phyloP scores from a whole-genome alignment of 2,329 filamentous ascomycete genomes.

The Sporothrix phasma region DNA sequence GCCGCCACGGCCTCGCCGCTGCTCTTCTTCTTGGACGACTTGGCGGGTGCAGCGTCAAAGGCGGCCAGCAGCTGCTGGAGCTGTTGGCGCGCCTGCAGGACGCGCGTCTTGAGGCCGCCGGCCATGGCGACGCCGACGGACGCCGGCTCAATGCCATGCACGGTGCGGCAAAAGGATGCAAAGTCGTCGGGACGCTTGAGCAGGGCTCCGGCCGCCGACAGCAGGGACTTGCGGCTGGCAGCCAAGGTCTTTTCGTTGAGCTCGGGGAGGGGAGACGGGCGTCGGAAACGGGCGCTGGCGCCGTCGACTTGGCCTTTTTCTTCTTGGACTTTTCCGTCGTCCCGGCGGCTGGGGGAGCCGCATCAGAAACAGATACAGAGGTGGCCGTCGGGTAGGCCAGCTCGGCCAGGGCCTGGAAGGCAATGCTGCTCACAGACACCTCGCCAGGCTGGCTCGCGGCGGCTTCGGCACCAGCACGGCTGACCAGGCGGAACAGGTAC shows the following conservation, averaged over 20 bases:
- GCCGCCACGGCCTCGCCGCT: slow-evolving; percentile 19
- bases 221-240: slow-evolving; percentile 46
- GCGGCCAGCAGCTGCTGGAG: slow-evolving; percentile 38
- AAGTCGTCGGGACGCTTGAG: slow-evolving; percentile 45
- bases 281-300: slow-evolving; percentile 19
- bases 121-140: slow-evolving; percentile 44
- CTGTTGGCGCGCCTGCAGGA: slow-evolving; percentile 41
- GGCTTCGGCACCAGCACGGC: slow-evolving; percentile 26
- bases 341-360: neutral
- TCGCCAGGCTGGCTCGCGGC: slow-evolving; percentile 25
- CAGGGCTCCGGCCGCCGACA: slow-evolving; percentile 48
- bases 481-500: slow-evolving; percentile 44
- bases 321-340: slow-evolving; percentile 1
- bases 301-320: neutral
- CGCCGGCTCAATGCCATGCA: slow-evolving; percentile 42
- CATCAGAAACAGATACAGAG: slow-evolving; percentile 14
- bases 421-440: slow-evolving; percentile 31
- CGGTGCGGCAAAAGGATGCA: slow-evolving; percentile 42
- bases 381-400: slow-evolving; percentile 44
- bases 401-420: slow-evolving; percentile 43
- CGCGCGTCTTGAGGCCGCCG: slow-evolving; percentile 43
- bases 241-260: slow-evolving; percentile 45
- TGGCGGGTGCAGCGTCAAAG: slow-evolving; percentile 24
- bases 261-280: slow-evolving; percentile 26
- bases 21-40: slow-evolving; percentile 24